These are phyloP conservation scores for Citrus maxima DNA, from an alignment of 345 rosid genomes.

Conservation along the genomic window DNA sequence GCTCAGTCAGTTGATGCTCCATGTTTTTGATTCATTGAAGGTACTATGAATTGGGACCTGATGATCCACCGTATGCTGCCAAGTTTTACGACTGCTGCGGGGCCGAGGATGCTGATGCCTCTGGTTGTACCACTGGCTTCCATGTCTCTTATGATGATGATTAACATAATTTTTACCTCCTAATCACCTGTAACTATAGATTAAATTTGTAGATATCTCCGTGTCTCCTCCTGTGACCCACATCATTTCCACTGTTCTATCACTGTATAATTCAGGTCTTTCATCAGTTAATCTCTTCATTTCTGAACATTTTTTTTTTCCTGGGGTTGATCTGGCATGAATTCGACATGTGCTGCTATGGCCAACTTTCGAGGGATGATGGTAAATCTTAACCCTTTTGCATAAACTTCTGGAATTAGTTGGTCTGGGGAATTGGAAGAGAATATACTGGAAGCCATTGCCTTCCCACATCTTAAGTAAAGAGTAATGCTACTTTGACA, in stretches of 20 bases:
- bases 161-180: slow-evolving; percentile 19
- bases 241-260: background rate
- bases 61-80: slow-evolving; percentile 91
- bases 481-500: too few species aligned
- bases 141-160: slow-evolving; percentile 78
- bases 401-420: too few species aligned
- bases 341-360: too few species aligned
- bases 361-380: too few species aligned
- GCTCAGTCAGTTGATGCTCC: background rate
- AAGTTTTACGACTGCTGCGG: slow-evolving; percentile 94
- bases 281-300: too few species aligned
- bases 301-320: too few species aligned
- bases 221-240: background rate
- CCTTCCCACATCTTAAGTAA: too few species aligned
- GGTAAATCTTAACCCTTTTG: too few species aligned
- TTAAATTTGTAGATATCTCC: slow-evolving; percentile 6
- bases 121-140: slow-evolving; percentile 62
- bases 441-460: too few species aligned
- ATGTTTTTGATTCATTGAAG: slow-evolving; percentile 35
- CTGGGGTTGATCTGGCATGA: too few species aligned
- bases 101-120: slow-evolving; percentile 81
- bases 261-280: too few species aligned
- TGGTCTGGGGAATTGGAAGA: too few species aligned
- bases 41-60: slow-evolving; percentile 79
- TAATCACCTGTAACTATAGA: background rate